Percentiles rank a stretch among this genome's conserved stretches.
Conservation (phyloP, 1,139 yeast genomes). For the Hyphopichia pseudoburtonii region DNA sequence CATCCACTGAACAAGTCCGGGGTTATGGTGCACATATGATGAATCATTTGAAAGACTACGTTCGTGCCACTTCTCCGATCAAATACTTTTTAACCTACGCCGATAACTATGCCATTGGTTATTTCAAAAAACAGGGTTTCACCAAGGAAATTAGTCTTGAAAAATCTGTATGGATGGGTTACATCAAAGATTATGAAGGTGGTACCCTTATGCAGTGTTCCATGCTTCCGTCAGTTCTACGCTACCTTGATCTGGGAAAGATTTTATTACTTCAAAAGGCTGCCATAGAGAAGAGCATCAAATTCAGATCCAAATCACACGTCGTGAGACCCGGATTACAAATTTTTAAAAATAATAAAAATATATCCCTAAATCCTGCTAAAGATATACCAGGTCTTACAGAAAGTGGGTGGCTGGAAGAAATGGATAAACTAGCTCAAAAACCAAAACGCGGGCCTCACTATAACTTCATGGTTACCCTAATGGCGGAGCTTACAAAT, state of each 20-base stretch:
- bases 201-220: conserved; percentile 98
- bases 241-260: conserved; percentile 88
- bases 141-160: conserved; percentile 91
- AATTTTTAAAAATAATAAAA: conserved; percentile 58
- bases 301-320: conserved; percentile 76
- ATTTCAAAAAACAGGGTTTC: conserved; percentile 96
- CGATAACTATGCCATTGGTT: conserved; percentile 97
- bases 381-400: conserved; percentile 80
- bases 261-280: conserved; percentile 86
- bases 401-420: conserved; percentile 98
- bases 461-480: conserved; percentile 87
- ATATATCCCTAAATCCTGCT: conserved; percentile 51
- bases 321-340: conserved; percentile 80
- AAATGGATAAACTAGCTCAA: conserved; percentile 95
- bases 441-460: conserved; percentile 95
- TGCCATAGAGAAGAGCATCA: conserved; percentile 81
- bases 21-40: conserved; percentile 98
- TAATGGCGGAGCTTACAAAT: conserved; percentile 83
- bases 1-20: conserved; percentile 94
- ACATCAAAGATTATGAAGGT: conserved; percentile 97
- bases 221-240: conserved; percentile 76
- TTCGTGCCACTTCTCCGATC: conserved; percentile 82
- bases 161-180: conserved; percentile 93
- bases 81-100: conserved; percentile 93
- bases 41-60: conserved; percentile 97